Evolutionary conservation across 139 green algal species (phyloP).

Genomic region (Closterium sp.): DNA sequence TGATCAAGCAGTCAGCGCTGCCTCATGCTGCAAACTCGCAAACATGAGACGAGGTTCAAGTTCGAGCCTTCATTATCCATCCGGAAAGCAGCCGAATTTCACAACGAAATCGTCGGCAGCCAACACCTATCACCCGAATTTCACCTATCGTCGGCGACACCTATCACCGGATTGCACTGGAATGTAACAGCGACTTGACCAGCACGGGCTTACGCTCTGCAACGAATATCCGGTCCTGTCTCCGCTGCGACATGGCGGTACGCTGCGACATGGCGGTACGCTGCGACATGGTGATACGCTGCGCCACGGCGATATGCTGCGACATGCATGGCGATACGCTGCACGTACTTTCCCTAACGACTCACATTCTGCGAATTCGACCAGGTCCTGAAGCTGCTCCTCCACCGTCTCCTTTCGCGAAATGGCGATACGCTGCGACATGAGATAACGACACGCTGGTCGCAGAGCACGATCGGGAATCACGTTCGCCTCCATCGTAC

Average conservation of each 20-base stretch:
- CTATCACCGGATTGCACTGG: no score
- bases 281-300: background rate
- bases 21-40: no score
- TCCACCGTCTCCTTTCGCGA: constrained; percentile 13
- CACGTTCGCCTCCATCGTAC: constrained; percentile 16
- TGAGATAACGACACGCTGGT: constrained; percentile 5
- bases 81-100: no score
- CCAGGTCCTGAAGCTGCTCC: constrained; percentile 31
- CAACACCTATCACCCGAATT: no score
- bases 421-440: constrained; percentile 4
- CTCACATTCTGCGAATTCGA: constrained; percentile 25
- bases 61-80: no score
- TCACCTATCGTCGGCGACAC: no score
- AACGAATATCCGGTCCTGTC: constrained; percentile 5
- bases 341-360: constrained; percentile 95
- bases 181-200: no score
- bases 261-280: background rate
- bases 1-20: no score
- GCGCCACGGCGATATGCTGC: no score
- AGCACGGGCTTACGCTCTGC: background rate
- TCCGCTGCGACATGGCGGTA: constrained; percentile 16
- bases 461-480: constrained; percentile 23
- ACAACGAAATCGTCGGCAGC: no score
- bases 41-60: no score
- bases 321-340: no score